These are phyloP conservation scores for Puccinia sorghi DNA, from an alignment of 1,284 basidiomycete species.

Conservation along the genomic window DNA sequence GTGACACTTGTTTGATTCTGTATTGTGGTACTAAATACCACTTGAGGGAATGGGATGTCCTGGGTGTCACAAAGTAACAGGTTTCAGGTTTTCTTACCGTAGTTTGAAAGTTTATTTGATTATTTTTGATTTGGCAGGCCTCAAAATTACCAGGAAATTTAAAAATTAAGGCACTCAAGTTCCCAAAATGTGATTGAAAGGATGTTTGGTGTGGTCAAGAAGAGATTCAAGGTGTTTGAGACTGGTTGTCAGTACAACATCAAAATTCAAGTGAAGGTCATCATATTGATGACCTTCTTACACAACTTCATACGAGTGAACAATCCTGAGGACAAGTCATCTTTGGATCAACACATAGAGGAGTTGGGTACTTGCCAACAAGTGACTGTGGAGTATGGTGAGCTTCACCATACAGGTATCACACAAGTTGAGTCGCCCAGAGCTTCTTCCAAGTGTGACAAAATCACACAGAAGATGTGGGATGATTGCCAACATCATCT, in stretches of 20 bases:
- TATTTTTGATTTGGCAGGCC: constrained; percentile 47
- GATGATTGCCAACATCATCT: constrained; percentile 21
- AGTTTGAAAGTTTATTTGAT: neutral
- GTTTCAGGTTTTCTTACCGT: neutral
- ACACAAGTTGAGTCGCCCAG: neutral
- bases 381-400: neutral
- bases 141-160: constrained; percentile 49
- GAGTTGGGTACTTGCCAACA: neutral
- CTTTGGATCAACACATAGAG: neutral
- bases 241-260: neutral
- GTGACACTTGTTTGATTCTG: constrained; percentile 14
- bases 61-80: neutral
- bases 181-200: constrained; percentile 50
- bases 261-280: neutral
- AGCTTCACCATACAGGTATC: neutral
- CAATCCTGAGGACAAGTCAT: neutral
- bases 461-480: constrained; percentile 22
- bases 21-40: constrained; percentile 12
- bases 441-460: neutral
- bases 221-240: neutral
- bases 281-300: constrained; percentile 17
- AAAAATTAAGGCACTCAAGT: constrained; percentile 50
- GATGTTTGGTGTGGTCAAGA: constrained; percentile 51
- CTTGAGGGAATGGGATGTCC: constrained; percentile 8
- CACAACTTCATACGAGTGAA: constrained; percentile 2